A percentile compares a stretch with the other conserved stretches of the same genome.
These are phyloP conservation scores for Diaporthe sp. DNA, from an alignment of 2,329 filamentous ascomycete genomes.

Conservation along the genomic window DNA sequence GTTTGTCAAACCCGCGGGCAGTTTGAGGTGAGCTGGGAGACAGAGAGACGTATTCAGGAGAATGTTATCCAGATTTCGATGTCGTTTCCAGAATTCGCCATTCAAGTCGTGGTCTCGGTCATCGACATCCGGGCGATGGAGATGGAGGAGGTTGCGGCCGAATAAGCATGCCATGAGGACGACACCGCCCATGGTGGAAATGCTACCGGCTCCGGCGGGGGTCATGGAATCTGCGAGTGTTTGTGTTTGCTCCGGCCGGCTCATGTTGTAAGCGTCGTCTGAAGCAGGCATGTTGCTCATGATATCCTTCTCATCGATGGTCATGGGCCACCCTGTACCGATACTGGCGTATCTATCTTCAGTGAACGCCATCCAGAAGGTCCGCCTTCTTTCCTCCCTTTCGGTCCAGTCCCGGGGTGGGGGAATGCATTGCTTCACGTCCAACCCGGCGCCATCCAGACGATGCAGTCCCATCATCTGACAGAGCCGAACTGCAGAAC, in stretches of 20 bases:
- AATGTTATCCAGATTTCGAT: conserved; percentile 90
- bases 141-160: conserved; percentile 89
- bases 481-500: conserved; percentile 82
- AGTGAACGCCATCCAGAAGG: conserved; percentile 95
- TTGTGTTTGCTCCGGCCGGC: conserved; percentile 79
- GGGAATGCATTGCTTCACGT: conserved; percentile 92
- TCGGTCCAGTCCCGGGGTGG: conserved; percentile 95
- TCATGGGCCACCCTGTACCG: conserved; percentile 97
- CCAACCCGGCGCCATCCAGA: conserved; percentile 83
- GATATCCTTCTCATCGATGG: conserved; percentile 91
- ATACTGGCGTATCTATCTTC: conserved; percentile 94
- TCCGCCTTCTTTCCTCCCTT: conserved; percentile 88
- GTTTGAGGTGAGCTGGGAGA: conserved; percentile 83
- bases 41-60: conserved; percentile 88
- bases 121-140: conserved; percentile 87
- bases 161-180: conserved; percentile 91
- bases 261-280: conserved; percentile 88
- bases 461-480: conserved; percentile 96
- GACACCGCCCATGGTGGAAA: conserved; percentile 85
- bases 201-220: conserved; percentile 77
- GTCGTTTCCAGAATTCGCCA: conserved; percentile 95
- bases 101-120: conserved; percentile 90
- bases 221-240: conserved; percentile 79
- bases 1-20: conserved; percentile 81
- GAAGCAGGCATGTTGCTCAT: conserved; percentile 86